Base-by-base conservation (phyloP, 352 stramenopile species). In the Phytophthora nicotianae region DNA sequence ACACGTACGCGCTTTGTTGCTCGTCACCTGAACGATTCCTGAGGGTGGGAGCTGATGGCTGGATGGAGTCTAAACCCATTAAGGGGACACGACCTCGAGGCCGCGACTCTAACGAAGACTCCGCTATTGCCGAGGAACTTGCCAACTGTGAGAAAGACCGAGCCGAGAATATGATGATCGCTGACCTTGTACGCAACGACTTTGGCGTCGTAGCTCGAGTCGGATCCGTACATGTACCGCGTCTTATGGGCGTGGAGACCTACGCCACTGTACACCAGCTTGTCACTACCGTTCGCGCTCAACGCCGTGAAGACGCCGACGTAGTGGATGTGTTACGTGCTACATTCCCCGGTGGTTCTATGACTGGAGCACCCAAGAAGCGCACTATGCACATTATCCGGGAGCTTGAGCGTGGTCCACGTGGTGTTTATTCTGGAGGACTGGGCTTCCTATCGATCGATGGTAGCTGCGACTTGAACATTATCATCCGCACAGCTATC, bases 131-230 rank as follows among this genome's bases (percentile, higher is more conserved):
- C 13, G 19, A 86, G 61, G 79, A 90, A 46, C 83, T 99, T 27
- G 81, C 78, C 11, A 58, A 62, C 17, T 97, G 88, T 20, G 72
- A 91, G 23, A 99, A 99, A 62, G 95, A 98, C 67, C 90, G 90
- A 35, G 96, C 96, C 1, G 96, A 99, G 66, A 99, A 99, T 67
- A 93, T 99, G 62, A 99, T 99, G 97, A 99, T 99, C 65, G 93
- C 96, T 2, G 97, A 99, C 74, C 80, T 99, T 33, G 81, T 99
- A 23, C 84, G 96, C 41, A 98, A 98, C 77, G 96, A 99, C 72
- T 90, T 99, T 41, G 90, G 90, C 17, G 68, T 93, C n/a, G 91
- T 99, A 16, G 97, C 93, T 33, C 73, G 96, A 50, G 79, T 95
- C 35, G 95, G 94, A 26, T 93, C 79, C 2, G 95, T 99, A 3